These are phyloP conservation scores for Obelidium mucronatum DNA, from an alignment of 192 early-diverging fungal genomes.

Conservation along the genomic window DNA sequence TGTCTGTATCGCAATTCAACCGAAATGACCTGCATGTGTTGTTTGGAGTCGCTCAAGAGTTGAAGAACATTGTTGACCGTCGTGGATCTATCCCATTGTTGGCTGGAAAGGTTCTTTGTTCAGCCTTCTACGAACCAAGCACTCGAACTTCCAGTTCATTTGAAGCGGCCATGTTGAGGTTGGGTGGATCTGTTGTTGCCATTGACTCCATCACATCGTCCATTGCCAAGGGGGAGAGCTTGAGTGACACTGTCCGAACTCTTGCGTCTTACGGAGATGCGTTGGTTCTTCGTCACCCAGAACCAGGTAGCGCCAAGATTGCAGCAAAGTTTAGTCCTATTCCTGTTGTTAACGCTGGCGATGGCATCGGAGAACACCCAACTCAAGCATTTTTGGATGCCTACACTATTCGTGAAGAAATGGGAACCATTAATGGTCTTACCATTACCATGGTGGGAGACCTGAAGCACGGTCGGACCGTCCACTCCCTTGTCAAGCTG, in stretches of 20 bases:
- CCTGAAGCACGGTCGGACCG: slow-evolving; percentile 96
- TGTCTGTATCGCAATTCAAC: slow-evolving; percentile 89
- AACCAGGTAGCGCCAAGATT: slow-evolving; percentile 79
- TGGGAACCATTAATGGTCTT: slow-evolving; percentile 95
- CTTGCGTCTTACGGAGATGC: slow-evolving; percentile 91
- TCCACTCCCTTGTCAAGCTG: slow-evolving; percentile 92
- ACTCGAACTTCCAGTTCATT: slow-evolving; percentile 95
- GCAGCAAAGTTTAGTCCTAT: slow-evolving; percentile 90
- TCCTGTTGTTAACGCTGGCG: slow-evolving; percentile 96
- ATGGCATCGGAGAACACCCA: slow-evolving; percentile 97
- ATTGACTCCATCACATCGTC: slow-evolving; percentile 87
- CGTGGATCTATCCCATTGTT: slow-evolving; percentile 86
- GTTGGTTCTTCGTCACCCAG: slow-evolving; percentile 92
- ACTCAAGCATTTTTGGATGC: slow-evolving; percentile 97
- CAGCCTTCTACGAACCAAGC: slow-evolving; percentile 97
- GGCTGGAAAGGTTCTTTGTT: slow-evolving; percentile 89
- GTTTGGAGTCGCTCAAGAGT: slow-evolving; percentile 96
- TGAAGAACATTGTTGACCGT: slow-evolving; percentile 93
- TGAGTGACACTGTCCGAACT: slow-evolving; percentile 94
- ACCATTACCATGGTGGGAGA: slow-evolving; percentile 96
- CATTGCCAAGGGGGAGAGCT: slow-evolving; percentile 93
- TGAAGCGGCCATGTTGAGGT: slow-evolving; percentile 91
- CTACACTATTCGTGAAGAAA: slow-evolving; percentile 90
- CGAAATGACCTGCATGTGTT: slow-evolving; percentile 93
- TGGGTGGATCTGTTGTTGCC: slow-evolving; percentile 90